Conservation (phyloP, 2,329 filamentous ascomycete genomes). For the Periconia digitata region DNA sequence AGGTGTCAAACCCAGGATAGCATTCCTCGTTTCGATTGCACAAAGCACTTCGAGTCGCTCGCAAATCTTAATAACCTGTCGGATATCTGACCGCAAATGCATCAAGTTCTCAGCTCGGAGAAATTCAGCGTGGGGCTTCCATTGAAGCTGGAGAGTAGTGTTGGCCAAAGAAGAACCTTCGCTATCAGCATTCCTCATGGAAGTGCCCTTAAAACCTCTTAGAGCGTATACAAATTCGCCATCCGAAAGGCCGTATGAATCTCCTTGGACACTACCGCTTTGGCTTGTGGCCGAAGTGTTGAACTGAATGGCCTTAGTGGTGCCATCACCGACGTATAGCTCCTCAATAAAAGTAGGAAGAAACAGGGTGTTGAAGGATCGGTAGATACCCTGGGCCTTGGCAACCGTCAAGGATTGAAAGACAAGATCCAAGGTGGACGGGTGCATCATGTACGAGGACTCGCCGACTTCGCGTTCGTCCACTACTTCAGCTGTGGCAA, state of each 20-base stretch:
- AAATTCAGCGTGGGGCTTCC: slow-evolving; percentile 11
- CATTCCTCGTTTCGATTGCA: too few species aligned
- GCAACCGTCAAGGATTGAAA: slow-evolving; percentile 11
- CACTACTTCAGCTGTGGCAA: not conserved
- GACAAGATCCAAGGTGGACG: slow-evolving; percentile 7
- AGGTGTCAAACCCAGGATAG: too few species aligned
- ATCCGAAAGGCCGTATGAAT: too few species aligned
- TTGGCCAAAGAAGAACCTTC: not conserved
- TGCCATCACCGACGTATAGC: slow-evolving; percentile 14
- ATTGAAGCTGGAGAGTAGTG: slow-evolving; percentile 3
- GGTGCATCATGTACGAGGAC: slow-evolving; percentile 11
- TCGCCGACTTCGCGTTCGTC: not conserved
- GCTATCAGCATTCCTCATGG: too few species aligned
- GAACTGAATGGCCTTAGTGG: too few species aligned
- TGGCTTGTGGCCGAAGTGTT: too few species aligned
- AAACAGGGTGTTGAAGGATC: slow-evolving; percentile 3
- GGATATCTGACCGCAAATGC: not conserved
- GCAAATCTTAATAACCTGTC: too few species aligned
- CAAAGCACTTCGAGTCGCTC: too few species aligned
- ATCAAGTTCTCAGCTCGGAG: slow-evolving; percentile 3
- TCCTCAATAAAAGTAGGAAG: slow-evolving; percentile 14
- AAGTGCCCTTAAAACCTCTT: too few species aligned
- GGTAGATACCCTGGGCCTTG: not conserved
- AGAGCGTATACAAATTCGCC: too few species aligned
- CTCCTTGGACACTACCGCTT: too few species aligned